phyloP scores from a whole-genome alignment of 495 filamentous ascomycete species.

The Daldinia concentrica region DNA sequence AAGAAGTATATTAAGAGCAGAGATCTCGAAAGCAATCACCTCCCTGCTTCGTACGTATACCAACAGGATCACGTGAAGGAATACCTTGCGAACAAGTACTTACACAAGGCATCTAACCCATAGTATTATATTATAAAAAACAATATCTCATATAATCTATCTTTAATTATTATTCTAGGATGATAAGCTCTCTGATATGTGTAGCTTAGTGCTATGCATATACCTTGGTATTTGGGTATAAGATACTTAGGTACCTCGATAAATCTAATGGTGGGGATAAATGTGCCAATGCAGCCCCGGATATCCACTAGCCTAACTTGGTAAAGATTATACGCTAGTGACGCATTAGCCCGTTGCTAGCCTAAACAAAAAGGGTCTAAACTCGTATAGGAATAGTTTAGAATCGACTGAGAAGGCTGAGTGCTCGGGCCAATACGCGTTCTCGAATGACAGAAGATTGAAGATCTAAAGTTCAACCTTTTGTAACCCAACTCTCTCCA shows the following conservation, averaged over 20 bases:
- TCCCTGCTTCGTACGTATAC: no score
- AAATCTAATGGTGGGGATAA: neutral
- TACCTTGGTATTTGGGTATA: neutral
- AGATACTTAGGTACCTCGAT: neutral
- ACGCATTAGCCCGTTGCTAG: neutral
- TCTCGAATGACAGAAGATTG: neutral
- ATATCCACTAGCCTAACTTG: neutral
- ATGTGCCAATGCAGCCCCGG: neutral
- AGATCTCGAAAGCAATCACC: neutral
- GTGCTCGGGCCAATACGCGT: slow-evolving; percentile 3
- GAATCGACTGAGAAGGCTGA: neutral
- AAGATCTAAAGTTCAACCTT: neutral
- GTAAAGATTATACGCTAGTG: neutral
- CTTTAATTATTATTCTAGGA: no score
- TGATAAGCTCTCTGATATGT: neutral
- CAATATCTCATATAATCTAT: no score
- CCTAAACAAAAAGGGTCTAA: neutral
- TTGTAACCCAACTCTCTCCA: neutral
- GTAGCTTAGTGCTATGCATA: neutral
- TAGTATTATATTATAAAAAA: no score
- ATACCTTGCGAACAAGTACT: no score
- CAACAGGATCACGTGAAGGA: no score
- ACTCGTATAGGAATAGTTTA: neutral
- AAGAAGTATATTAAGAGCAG: neutral
- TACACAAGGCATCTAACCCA: no score